These are phyloP conservation scores for Lepraria neglecta DNA, from an alignment of 495 filamentous ascomycete genomes.

Conservation along the genomic window DNA sequence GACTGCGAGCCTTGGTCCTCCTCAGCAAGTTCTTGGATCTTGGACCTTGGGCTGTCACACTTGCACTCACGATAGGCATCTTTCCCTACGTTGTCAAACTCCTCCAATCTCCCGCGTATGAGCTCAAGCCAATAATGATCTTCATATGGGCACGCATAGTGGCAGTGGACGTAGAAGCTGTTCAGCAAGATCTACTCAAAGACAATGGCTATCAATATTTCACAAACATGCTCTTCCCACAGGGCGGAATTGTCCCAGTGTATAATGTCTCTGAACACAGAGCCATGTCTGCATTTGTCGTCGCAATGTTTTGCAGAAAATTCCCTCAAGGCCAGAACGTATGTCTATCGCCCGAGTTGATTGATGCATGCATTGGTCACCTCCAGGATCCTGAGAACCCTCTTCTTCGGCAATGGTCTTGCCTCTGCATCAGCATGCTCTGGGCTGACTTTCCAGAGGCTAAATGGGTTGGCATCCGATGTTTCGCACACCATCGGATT, in stretches of 20 bases:
- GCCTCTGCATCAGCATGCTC: slow-evolving; percentile 89
- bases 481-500: slow-evolving; percentile 69
- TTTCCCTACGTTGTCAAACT: slow-evolving; percentile 97
- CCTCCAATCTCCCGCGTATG: slow-evolving; percentile 86
- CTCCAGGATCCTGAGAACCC: slow-evolving; percentile 81
- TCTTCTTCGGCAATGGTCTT: slow-evolving; percentile 89
- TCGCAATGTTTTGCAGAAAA: slow-evolving; percentile 92
- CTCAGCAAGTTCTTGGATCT: slow-evolving; percentile 91
- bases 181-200: slow-evolving; percentile 87
- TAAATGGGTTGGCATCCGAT: slow-evolving; percentile 87
- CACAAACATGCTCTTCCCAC: slow-evolving; percentile 77
- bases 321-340: slow-evolving; percentile 87
- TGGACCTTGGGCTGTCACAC: slow-evolving; percentile 94
- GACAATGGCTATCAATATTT: slow-evolving; percentile 98
- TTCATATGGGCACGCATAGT: slow-evolving; percentile 98
- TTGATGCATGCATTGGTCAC: slow-evolving; percentile 74
- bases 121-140: slow-evolving; percentile 97
- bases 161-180: slow-evolving; percentile 73
- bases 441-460: slow-evolving; percentile 88
- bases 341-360: slow-evolving; percentile 71
- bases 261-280: slow-evolving; percentile 85
- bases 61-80: slow-evolving; percentile 94
- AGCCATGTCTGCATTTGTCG: slow-evolving; percentile 97
- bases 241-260: slow-evolving; percentile 66
- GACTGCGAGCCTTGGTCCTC: slow-evolving; percentile 85